Evolutionary conservation across 2,329 filamentous ascomycete genomes (phyloP).

Genomic region (Blumeriella jaapii): DNA sequence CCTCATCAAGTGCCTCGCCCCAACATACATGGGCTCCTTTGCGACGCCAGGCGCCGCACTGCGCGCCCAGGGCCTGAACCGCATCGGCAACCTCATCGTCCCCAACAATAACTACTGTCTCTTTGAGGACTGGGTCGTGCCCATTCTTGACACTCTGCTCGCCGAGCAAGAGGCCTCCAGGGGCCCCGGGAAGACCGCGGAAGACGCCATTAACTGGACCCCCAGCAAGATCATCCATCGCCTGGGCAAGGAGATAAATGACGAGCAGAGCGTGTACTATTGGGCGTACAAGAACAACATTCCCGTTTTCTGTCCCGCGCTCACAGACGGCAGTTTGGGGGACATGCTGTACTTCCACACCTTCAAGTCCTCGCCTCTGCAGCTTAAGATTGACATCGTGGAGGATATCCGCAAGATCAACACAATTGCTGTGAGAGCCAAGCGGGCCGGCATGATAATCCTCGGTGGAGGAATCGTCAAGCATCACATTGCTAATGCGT

Average conservation of each 20-base stretch:
- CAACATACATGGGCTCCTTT: conserved; percentile 88
- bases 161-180: conserved; percentile 81
- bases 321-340: conserved; percentile 89
- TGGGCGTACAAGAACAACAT: conserved; percentile 98
- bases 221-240: conserved; percentile 85
- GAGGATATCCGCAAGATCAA: conserved; percentile 91
- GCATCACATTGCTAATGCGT: conserved; percentile 97
- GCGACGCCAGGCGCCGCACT: conserved; percentile 63
- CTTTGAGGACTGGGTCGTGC: conserved; percentile 96
- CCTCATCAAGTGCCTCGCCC: conserved; percentile 93
- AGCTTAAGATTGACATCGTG: conserved; percentile 81
- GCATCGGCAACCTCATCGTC: conserved; percentile 90
- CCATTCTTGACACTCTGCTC: conserved; percentile 88
- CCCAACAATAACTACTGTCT: conserved; percentile 96
- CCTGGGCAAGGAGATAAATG: conserved; percentile 85
- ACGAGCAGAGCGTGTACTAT: conserved; percentile 80
- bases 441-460: conserved; percentile 88
- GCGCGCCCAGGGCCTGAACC: conserved; percentile 77
- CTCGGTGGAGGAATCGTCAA: conserved; percentile 92
- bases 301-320: conserved; percentile 88
- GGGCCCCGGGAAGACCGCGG: conserved; percentile 32
- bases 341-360: conserved; percentile 99
- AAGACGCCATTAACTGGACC: conserved; percentile 76
- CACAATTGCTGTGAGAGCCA: conserved; percentile 77
- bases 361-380: conserved; percentile 73